Evolutionary conservation across 352 stramenopile genomes (phyloP), one percentile per base, ranked within the genome.

Genomic region (Globisporangium ultimum): DNA sequence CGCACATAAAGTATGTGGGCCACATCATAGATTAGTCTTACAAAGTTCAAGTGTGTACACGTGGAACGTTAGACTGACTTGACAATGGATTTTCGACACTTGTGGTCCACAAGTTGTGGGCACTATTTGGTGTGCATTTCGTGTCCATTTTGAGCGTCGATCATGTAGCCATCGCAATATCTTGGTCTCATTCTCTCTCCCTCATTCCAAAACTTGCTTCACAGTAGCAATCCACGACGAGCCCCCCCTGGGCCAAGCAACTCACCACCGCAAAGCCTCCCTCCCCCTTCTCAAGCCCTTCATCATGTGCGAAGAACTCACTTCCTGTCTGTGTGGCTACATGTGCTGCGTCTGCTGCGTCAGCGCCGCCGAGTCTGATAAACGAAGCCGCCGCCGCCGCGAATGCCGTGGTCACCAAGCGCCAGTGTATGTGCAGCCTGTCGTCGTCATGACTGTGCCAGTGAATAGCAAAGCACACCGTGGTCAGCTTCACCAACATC

Each of bases 351-450:
- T 45, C n/a, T 63, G 61, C 43, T 67, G 61, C 32, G 18, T 54
- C 22, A 48, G 61, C 15, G 65, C 20, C n/a, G 49, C 43, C 41
- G 53, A 67, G 12, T 42, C 56, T n/a, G 57, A 68, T 24, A 36
- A 55, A n/a, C 63, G 59, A 32, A 58, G 47, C 13, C 60, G 61
- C 20, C 53, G 22, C 11, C 41, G 48, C 11, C 41, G 48, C 24
- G 52, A 66, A 1, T 53, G 21, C 20, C 40, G 34, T 43, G 17
- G 17, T 5, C 28, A 36, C 28, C 28, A 36, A 17, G 58, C 53
- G 43, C 61, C 68, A 20, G 61, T 78, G 38, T 77, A 77, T 28
- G 70, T 79, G 38, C 65, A 77, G 38, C 70, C 68, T 10, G 70
- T 79, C 7, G 58, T 67, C 18, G 68, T 79, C 32, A 61, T 36